A percentile compares a stretch with the other conserved stretches of the same genome.
phyloP scores from a whole-genome alignment of 805 yeast genomes.

The Metschnikowia rubicola region DNA sequence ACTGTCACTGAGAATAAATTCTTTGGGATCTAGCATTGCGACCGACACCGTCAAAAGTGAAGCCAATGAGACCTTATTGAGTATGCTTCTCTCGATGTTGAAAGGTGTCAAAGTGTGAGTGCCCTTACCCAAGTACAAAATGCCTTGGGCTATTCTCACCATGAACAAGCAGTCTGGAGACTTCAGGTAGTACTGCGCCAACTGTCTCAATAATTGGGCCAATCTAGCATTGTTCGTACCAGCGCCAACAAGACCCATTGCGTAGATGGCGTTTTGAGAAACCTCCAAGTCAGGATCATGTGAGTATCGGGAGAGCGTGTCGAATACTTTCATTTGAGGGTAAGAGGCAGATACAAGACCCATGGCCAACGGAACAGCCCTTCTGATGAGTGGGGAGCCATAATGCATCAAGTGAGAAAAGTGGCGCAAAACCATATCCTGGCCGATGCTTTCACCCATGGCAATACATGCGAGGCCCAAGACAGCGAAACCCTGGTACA shows the following conservation, averaged over 20 bases:
- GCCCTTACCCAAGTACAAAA: slow-evolving; percentile 94
- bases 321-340: slow-evolving; percentile 96
- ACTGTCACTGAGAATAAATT: slow-evolving; percentile 69
- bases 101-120: slow-evolving; percentile 86
- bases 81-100: slow-evolving; percentile 80
- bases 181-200: slow-evolving; percentile 88
- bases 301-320: slow-evolving; percentile 90
- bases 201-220: slow-evolving; percentile 91
- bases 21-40: slow-evolving; percentile 79
- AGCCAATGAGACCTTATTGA: slow-evolving; percentile 87
- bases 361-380: slow-evolving; percentile 98
- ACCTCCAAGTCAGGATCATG: slow-evolving; percentile 94
- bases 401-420: slow-evolving; percentile 97
- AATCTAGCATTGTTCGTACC: slow-evolving; percentile 98
- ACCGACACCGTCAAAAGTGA: slow-evolving; percentile 81
- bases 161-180: slow-evolving; percentile 88
- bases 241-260: slow-evolving; percentile 98
- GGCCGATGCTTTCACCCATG: slow-evolving; percentile 97
- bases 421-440: slow-evolving; percentile 95
- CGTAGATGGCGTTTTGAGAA: slow-evolving; percentile 89
- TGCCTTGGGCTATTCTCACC: slow-evolving; percentile 93
- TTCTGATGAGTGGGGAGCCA: slow-evolving; percentile 84
- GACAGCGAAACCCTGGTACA: slow-evolving; percentile 84
- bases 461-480: slow-evolving; percentile 92
- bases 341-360: slow-evolving; percentile 89